phyloP scores from a whole-genome alignment of 2,329 filamentous ascomycete species.

The Magnaporthiopsis rhizophila region DNA sequence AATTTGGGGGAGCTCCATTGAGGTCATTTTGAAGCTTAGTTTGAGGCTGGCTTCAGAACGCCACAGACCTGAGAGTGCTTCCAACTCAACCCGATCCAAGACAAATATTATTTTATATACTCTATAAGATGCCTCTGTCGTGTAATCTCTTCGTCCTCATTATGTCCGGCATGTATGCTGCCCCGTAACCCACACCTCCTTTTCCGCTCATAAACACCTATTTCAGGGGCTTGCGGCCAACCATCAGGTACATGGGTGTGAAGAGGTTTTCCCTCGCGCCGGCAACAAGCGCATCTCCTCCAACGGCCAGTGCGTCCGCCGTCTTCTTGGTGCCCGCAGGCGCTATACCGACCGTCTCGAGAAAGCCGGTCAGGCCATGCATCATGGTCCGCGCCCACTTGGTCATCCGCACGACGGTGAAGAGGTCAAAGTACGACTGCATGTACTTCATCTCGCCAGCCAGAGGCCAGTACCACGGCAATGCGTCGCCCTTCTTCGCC shows the following conservation, averaged over 20 bases:
- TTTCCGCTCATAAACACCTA: constrained; percentile 13
- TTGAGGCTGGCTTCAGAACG: too few species aligned
- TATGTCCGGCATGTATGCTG: neutral
- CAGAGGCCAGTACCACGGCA: constrained; percentile 92
- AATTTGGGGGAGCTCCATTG: neutral
- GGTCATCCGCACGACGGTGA: constrained; percentile 84
- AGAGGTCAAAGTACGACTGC: constrained; percentile 68
- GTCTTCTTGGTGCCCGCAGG: constrained; percentile 87
- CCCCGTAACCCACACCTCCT: neutral
- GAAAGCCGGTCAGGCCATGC: constrained; percentile 66
- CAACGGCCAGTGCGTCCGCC: constrained; percentile 77
- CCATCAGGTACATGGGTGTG: constrained; percentile 97
- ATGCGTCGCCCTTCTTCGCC: constrained; percentile 63
- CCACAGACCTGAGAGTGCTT: neutral
- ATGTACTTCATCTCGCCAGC: constrained; percentile 80
- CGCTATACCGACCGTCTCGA: constrained; percentile 69
- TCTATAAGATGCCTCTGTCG: neutral
- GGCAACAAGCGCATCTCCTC: constrained; percentile 77
- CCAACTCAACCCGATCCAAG: neutral
- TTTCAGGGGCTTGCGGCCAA: constrained; percentile 70
- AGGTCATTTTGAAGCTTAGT: too few species aligned
- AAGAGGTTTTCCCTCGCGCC: constrained; percentile 88
- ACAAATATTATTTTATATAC: neutral
- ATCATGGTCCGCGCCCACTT: constrained; percentile 67
- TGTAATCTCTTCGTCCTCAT: neutral